These are phyloP conservation scores for Curvularia lunata DNA, from an alignment of 2,329 filamentous ascomycete species.

Conservation along the genomic window DNA sequence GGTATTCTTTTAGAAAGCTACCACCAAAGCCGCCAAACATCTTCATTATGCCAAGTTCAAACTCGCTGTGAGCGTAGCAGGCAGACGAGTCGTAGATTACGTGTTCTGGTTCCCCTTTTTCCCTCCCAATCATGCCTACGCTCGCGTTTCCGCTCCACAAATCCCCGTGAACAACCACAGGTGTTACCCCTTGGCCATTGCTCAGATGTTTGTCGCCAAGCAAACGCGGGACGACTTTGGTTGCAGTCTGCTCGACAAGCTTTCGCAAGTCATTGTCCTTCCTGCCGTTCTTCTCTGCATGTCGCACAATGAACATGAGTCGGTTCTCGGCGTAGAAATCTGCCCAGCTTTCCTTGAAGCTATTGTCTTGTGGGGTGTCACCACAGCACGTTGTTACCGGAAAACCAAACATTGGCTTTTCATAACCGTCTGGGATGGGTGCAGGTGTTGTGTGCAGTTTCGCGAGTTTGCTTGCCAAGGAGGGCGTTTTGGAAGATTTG, in stretches of 20 bases:
- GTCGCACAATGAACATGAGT: conserved; percentile 67
- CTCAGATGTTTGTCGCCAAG: conserved; percentile 72
- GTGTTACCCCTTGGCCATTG: conserved; percentile 65
- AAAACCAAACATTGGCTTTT: conserved; percentile 77
- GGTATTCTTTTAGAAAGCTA: conserved; percentile 78
- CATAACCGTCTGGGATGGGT: conserved; percentile 65
- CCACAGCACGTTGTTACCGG: conserved; percentile 86
- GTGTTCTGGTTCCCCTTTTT: conserved; percentile 71
- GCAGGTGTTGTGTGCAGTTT: conserved; percentile 78
- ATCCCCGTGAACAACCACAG: conserved; percentile 88
- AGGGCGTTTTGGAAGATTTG: conserved; percentile 46
- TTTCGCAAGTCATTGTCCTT: conserved; percentile 65
- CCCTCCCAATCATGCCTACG: conserved; percentile 63
- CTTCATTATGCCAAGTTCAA: conserved; percentile 89
- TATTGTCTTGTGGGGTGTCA: conserved; percentile 80
- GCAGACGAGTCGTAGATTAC: conserved; percentile 83
- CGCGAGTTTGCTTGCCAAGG: conserved; percentile 77
- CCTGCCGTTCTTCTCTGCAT: conserved; percentile 67
- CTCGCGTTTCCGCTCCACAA: conserved; percentile 90
- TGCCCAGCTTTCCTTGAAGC: conserved; percentile 75
- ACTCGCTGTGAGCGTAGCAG: conserved; percentile 87
- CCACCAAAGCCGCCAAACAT: conserved; percentile 91
- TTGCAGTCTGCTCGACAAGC: conserved; percentile 69
- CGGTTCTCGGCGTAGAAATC: conserved; percentile 84
- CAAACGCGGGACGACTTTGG: conserved; percentile 74